phyloP scores from a whole-genome alignment of 2,329 filamentous ascomycete genomes.

The Sporothrix luriei region DNA sequence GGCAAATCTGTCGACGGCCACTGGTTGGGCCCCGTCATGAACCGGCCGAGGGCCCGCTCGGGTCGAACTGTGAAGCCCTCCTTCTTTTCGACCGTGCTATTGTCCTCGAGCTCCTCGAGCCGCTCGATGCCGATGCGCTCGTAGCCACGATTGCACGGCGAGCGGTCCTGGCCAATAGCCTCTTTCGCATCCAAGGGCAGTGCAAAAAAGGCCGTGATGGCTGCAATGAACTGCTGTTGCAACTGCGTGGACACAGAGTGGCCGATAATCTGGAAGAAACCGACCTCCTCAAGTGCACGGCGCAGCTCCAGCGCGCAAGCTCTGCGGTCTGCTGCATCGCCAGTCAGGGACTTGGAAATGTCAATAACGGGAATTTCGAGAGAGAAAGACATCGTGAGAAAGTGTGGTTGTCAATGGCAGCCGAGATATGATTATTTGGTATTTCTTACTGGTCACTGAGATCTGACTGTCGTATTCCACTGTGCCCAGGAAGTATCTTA shows the following conservation, averaged over 20 bases:
- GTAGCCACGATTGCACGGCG: conserved; percentile 39
- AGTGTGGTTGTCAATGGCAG: neutral
- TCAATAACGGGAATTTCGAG: conserved; percentile 40
- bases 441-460: neutral
- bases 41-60: conserved; percentile 36
- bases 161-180: conserved; percentile 36
- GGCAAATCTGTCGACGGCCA: conserved; percentile 38
- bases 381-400: conserved; percentile 10
- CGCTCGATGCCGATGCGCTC: conserved; percentile 38
- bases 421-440: neutral
- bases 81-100: conserved; percentile 39
- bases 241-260: conserved; percentile 41
- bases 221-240: conserved; percentile 39
- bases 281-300: conserved; percentile 35
- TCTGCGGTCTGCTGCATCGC: conserved; percentile 35
- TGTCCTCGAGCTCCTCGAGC: conserved; percentile 36
- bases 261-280: conserved; percentile 45
- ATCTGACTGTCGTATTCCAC: neutral
- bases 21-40: conserved; percentile 40
- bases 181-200: conserved; percentile 41
- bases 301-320: conserved; percentile 26
- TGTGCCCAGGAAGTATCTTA: neutral
- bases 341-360: conserved; percentile 38
- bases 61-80: conserved; percentile 44
- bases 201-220: conserved; percentile 41